Conservation (phyloP, 208 protist genomes). For the Acanthamoeba castellanii region DNA sequence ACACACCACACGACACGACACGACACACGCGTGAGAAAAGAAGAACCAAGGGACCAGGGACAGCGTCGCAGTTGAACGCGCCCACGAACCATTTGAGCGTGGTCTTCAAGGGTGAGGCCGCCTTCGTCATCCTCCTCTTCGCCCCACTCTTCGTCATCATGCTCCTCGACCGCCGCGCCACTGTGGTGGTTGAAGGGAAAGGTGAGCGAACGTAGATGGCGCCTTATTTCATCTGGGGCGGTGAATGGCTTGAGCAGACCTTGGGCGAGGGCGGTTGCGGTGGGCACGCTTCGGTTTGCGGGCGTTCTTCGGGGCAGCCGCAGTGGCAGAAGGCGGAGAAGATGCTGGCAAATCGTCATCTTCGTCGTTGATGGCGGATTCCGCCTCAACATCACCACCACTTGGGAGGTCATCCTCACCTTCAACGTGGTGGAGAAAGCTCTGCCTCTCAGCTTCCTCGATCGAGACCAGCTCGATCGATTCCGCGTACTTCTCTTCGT, state of each 20-base stretch:
- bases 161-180: background rate
- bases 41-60: background rate
- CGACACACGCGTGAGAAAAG: background rate
- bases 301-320: background rate
- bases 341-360: conserved; percentile 11
- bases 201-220: background rate
- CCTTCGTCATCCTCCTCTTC: conserved; percentile 55
- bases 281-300: background rate
- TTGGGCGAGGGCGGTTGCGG: no score
- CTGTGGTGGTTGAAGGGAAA: background rate
- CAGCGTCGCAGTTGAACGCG: no score
- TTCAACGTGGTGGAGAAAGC: conserved; percentile 13
- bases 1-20: background rate
- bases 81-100: conserved; percentile 28
- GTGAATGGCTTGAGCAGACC: no score
- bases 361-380: background rate
- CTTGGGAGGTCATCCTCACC: background rate
- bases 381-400: background rate
- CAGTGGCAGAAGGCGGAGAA: background rate
- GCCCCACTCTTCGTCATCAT: conserved; percentile 64
- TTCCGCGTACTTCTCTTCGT: conserved; percentile 19
- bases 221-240: background rate
- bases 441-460: background rate
- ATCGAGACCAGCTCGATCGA: conserved; percentile 6
- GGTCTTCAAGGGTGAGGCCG: conserved; percentile 12